Evolutionary conservation across 2,329 filamentous ascomycete genomes (phyloP), one percentile per base, ranked within the genome.

Genomic region (Teratosphaeria destructans): DNA sequence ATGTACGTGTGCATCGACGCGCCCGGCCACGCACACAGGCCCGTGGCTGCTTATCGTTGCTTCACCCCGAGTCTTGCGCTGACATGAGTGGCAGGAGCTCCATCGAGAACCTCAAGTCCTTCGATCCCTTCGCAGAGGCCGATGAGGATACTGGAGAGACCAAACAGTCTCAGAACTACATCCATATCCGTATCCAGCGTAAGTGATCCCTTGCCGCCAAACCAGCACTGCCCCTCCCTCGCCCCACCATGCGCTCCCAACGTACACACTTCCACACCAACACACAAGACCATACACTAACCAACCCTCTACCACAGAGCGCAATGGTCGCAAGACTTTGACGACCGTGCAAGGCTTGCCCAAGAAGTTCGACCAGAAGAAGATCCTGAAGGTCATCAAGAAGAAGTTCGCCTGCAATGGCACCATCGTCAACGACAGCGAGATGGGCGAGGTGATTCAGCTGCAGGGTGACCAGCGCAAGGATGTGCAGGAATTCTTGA

Each of bases 401-500:
- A 97, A 97, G 86, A 94, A 96, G 77, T 97, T 97, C 74, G 93
- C 94, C 78, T 97, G 93, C 90, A 97, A 99, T 96, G 94, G 94
- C 85, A 97, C 92, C 80, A 95, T 97, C 77, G 92, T 97, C 79
- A 85, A 85, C 75, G 93, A 97, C 79, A 85, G 84, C 71, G 91
- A 95, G 80, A 96, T 96, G 90, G 93, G 93, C 76, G 92, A 97
- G 83, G 93, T 97, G 84, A 96, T 99, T 75, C 94, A 99, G 84
- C 88, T 99, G 74, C 94, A 99, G 80, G 94, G 94, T 73, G 94
- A 99, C 78, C 94, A 99, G 83, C 93, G 94, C 80, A 95, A 95
- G 81, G 91, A 96, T 85, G 89, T 96, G 76, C 89, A 95, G 78
- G 91, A 96, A 75, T 99, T 97, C 82, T 86, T 97, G 78, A 86